A percentile compares a stretch with the other conserved stretches of the same genome.
Conservation (phyloP, 2,329 filamentous ascomycete species). For the Phoma herbarum region DNA sequence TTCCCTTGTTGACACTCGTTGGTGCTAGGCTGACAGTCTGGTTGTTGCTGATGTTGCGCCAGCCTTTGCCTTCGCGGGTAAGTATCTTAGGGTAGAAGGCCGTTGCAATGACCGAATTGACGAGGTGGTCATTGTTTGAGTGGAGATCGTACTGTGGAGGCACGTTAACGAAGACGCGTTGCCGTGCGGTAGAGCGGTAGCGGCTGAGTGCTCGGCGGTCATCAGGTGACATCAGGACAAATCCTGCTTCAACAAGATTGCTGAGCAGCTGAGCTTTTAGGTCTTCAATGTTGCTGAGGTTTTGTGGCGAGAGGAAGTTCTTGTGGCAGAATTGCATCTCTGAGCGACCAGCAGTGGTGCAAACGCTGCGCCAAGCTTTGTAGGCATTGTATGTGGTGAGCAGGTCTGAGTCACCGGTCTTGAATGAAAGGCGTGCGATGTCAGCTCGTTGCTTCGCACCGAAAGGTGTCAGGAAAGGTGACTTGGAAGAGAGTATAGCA, state of each 20-base stretch:
- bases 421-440: conserved; percentile 78
- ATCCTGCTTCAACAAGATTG: conserved; percentile 84
- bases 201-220: conserved; percentile 75
- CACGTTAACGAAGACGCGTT: conserved; percentile 83
- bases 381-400: conserved; percentile 96
- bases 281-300: conserved; percentile 90
- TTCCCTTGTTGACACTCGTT: conserved; percentile 83
- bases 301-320: conserved; percentile 91
- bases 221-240: conserved; percentile 76
- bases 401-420: conserved; percentile 86
- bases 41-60: conserved; percentile 92
- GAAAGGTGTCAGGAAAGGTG: conserved; percentile 88
- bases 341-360: conserved; percentile 72
- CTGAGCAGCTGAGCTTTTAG: conserved; percentile 90
- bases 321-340: conserved; percentile 94
- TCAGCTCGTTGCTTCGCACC: conserved; percentile 85
- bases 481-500: conserved; percentile 92
- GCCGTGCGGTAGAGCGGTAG: conserved; percentile 71
- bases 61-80: conserved; percentile 82
- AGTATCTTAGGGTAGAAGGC: conserved; percentile 96
- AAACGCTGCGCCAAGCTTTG: conserved; percentile 83
- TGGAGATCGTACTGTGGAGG: conserved; percentile 78
- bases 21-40: conserved; percentile 88
- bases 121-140: conserved; percentile 80
- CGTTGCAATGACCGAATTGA: conserved; percentile 86